Conservation (phyloP, 2,329 filamentous ascomycete genomes). For the Rhytidhysteron rufulum region DNA sequence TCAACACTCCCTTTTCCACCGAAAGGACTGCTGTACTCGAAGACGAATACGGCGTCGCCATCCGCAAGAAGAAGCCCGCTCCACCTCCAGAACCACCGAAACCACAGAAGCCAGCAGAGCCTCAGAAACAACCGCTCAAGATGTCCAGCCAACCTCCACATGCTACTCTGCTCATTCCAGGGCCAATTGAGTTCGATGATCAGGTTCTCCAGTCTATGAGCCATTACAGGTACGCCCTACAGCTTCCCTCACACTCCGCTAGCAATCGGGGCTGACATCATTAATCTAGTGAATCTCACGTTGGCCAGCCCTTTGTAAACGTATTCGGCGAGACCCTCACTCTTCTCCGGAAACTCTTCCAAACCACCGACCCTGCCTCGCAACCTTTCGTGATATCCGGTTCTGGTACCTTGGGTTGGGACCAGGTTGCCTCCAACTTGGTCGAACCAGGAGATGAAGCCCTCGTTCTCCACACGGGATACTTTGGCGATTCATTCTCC, state of each 20-base stretch:
- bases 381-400: conserved; percentile 94
- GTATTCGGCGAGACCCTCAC: conserved; percentile 86
- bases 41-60: conserved; percentile 49
- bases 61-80: conserved; percentile 6
- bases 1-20: conserved; percentile 62
- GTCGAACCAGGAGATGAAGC: conserved; percentile 86
- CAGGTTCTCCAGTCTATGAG: conserved; percentile 91
- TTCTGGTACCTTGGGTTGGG: conserved; percentile 95
- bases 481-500: conserved; percentile 94
- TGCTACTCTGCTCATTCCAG: conserved; percentile 85
- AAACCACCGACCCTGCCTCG: conserved; percentile 73
- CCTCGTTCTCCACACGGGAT: conserved; percentile 90
- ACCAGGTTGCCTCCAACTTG: conserved; percentile 90
- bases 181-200: conserved; percentile 98
- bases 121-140: conserved; percentile 22
- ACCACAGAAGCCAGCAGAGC: conserved; percentile 7
- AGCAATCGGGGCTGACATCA: conserved; percentile 1
- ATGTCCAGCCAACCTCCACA: conserved; percentile 60
- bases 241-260: neutral
- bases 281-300: conserved; percentile 76
- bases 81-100: conserved; percentile 5
- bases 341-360: conserved; percentile 89
- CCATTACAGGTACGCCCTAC: conserved; percentile 69
- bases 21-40: conserved; percentile 50
- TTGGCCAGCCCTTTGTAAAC: conserved; percentile 82